phyloP scores from a whole-genome alignment of 352 stramenopile genomes.

The Phytophthora cactorum region DNA sequence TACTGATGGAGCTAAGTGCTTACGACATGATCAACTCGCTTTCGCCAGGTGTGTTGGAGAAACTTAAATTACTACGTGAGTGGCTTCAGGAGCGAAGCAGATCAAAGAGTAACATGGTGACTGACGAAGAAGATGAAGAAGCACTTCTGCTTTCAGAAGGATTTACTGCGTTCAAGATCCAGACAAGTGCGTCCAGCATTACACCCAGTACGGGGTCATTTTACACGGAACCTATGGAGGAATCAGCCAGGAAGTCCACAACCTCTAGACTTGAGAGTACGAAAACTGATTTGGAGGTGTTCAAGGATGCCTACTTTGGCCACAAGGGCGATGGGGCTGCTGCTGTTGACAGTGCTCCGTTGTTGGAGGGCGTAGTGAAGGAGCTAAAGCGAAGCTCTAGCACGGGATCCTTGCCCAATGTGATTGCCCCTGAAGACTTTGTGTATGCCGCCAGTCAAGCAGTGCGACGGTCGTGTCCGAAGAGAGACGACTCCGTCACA shows the following conservation, averaged over 20 bases:
- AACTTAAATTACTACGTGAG: slow-evolving; percentile 30
- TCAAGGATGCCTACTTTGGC: slow-evolving; percentile 32
- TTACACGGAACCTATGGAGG: slow-evolving; percentile 32
- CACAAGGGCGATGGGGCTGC: not conserved
- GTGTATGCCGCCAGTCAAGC: slow-evolving; percentile 31
- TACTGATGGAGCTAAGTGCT: slow-evolving; percentile 39
- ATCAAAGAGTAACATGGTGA: slow-evolving; percentile 25
- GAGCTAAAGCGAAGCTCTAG: slow-evolving; percentile 34
- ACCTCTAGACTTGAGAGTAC: not conserved
- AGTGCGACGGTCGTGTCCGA: slow-evolving; percentile 22
- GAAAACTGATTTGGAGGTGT: slow-evolving; percentile 27
- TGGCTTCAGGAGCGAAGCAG: slow-evolving; percentile 45
- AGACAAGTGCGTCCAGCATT: slow-evolving; percentile 4
- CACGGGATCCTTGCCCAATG: slow-evolving; percentile 14
- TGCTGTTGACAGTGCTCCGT: not conserved
- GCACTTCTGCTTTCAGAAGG: slow-evolving; percentile 48
- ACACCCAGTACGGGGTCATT: slow-evolving; percentile 10
- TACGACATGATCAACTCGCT: slow-evolving; percentile 23
- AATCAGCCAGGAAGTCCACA: slow-evolving; percentile 4
- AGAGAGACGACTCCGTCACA: not conserved
- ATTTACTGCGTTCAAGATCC: slow-evolving; percentile 40
- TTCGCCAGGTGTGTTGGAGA: slow-evolving; percentile 18
- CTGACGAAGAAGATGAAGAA: slow-evolving; percentile 44
- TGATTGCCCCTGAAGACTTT: slow-evolving; percentile 32
- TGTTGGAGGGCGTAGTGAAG: slow-evolving; percentile 16